A percentile compares a stretch with the other conserved stretches of the same genome.
Conservation (phyloP, 805 yeast genomes). For the Scheffersomyces stipitis region DNA sequence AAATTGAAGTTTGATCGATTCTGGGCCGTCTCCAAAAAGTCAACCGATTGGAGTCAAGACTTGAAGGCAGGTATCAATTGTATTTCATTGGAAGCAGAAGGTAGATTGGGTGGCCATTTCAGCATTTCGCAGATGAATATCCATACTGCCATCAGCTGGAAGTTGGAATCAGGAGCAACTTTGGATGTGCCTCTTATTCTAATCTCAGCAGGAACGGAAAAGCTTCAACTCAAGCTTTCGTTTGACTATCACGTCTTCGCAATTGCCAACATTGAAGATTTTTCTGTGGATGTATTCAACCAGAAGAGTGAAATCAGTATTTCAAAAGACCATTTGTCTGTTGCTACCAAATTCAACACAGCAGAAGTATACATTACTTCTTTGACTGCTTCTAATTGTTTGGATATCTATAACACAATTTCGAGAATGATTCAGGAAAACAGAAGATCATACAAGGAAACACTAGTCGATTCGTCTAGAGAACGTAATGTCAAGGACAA, state of each 20-base stretch:
- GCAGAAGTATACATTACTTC: constrained; percentile 73
- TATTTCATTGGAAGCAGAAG: constrained; percentile 56
- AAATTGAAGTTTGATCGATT: constrained; percentile 53
- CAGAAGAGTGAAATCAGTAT: constrained; percentile 53
- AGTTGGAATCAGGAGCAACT: constrained; percentile 37
- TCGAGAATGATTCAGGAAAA: constrained; percentile 73
- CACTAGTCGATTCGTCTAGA: constrained; percentile 57
- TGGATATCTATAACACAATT: constrained; percentile 73
- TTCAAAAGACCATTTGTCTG: constrained; percentile 61
- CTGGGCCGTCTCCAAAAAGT: constrained; percentile 71
- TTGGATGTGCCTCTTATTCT: constrained; percentile 67
- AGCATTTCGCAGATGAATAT: constrained; percentile 47
- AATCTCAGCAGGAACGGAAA: constrained; percentile 54
- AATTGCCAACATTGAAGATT: constrained; percentile 50
- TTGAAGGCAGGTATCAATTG: constrained; percentile 59
- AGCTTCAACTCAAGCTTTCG: constrained; percentile 59
- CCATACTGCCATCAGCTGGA: constrained; percentile 75
- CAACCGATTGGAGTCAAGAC: constrained; percentile 68
- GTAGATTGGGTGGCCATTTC: constrained; percentile 79
- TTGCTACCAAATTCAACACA: constrained; percentile 47
- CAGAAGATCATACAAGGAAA: constrained; percentile 70
- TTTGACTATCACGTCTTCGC: constrained; percentile 87
- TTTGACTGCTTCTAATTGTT: constrained; percentile 76
- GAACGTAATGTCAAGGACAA: constrained; percentile 8
- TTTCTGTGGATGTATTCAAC: constrained; percentile 62